These are phyloP conservation scores for Citrus hindsii DNA, from an alignment of 345 rosid genomes.

Conservation along the genomic window DNA sequence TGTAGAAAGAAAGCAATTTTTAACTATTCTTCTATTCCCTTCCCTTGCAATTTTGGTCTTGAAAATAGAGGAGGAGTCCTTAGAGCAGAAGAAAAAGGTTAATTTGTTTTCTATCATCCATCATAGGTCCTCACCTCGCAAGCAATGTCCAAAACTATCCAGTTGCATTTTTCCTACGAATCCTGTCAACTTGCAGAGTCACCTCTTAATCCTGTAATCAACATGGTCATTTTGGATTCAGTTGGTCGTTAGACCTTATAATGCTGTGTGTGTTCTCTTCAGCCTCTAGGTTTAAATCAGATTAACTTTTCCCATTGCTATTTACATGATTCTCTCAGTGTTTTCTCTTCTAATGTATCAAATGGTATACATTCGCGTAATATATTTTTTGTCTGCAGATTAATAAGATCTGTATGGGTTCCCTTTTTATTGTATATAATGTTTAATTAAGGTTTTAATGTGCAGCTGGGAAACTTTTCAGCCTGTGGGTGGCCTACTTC, in stretches of 20 bases:
- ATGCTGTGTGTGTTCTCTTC: neutral
- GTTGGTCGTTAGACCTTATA: neutral
- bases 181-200: neutral
- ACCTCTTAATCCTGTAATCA: neutral
- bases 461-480: constrained; percentile 97
- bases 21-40: neutral
- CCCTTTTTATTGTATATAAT: constrained; percentile 5
- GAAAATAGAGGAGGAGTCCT: neutral
- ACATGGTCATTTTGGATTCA: neutral
- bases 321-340: neutral
- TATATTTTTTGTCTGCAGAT: neutral
- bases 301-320: neutral
- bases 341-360: neutral
- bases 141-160: neutral
- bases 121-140: neutral
- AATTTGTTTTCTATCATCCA: neutral
- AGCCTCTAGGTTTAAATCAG: neutral
- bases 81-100: neutral
- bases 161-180: neutral
- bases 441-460: constrained; percentile 21
- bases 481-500: constrained; percentile 92
- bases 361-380: neutral
- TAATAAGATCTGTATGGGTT: neutral
- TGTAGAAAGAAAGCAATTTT: neutral
- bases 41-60: neutral